A percentile compares a stretch with the other conserved stretches of the same genome.
phyloP scores from a whole-genome alignment of 306 rosid species.

The Argentina anserina region DNA sequence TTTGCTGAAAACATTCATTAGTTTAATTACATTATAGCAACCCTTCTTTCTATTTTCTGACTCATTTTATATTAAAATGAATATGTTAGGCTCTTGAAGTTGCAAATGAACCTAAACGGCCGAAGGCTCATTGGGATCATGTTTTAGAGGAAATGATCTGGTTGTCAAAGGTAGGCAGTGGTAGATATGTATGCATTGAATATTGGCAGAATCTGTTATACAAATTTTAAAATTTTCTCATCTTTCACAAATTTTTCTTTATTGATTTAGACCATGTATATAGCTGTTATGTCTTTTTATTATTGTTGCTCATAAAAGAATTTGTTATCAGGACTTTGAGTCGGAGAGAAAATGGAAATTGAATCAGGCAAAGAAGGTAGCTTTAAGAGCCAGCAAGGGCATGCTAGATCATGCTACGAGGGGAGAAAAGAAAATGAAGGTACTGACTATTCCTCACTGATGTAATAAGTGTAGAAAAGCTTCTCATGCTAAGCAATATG shows the following conservation, averaged over 20 bases:
- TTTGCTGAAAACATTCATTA: neutral
- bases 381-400: constrained; percentile 94
- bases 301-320: constrained; percentile 28
- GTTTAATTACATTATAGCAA: constrained; percentile 17
- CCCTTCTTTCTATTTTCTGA: constrained; percentile 22
- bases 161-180: constrained; percentile 75
- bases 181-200: constrained; percentile 22
- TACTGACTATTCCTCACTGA: constrained; percentile 40
- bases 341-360: constrained; percentile 98
- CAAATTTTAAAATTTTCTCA: too few relatives aligned
- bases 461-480: constrained; percentile 1
- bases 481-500: constrained; percentile 19
- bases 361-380: constrained; percentile 89
- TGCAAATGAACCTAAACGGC: constrained; percentile 78
- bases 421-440: constrained; percentile 97
- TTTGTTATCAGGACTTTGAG: constrained; percentile 75
- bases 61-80: constrained; percentile 17
- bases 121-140: constrained; percentile 99
- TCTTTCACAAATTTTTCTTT: neutral
- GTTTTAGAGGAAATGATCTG: constrained; percentile 98
- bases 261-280: neutral
- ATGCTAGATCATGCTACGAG: constrained; percentile 94
- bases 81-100: constrained; percentile 76
- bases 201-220: too few relatives aligned
- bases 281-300: neutral